A percentile compares a stretch with the other conserved stretches of the same genome.
Conservation (phyloP, 495 filamentous ascomycete species). For the Trichoderma reesei region DNA sequence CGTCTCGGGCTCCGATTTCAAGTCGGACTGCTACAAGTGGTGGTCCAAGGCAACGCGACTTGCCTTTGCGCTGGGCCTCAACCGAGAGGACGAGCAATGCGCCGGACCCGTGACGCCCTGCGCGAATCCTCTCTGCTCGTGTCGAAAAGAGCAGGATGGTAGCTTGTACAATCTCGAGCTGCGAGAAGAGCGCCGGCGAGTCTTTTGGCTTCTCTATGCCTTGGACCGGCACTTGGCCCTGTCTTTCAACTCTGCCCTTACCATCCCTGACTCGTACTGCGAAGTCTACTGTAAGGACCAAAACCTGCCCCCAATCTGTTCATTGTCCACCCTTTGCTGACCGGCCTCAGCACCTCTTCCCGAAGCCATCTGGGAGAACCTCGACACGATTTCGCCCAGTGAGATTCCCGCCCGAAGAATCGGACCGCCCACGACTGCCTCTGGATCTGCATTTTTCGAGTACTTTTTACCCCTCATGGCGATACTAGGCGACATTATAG, state of each 20-base stretch:
- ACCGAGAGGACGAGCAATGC: conserved; percentile 49
- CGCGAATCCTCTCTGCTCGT: conserved; percentile 12
- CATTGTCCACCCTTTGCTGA: neutral
- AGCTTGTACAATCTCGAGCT: conserved; percentile 34
- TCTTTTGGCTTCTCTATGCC: conserved; percentile 64
- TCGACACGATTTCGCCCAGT: conserved; percentile 20
- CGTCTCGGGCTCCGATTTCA: conserved; percentile 73
- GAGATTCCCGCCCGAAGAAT: conserved; percentile 18
- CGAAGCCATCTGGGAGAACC: conserved; percentile 33
- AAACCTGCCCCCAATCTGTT: neutral
- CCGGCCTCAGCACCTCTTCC: conserved; percentile 35
- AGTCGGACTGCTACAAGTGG: conserved; percentile 68
- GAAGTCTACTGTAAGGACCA: conserved; percentile 25
- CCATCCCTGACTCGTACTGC: conserved; percentile 56
- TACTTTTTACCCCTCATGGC: conserved; percentile 74
- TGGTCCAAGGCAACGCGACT: conserved; percentile 72
- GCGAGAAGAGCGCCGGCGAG: conserved; percentile 57
- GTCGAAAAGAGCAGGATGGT: conserved; percentile 12
- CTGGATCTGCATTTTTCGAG: conserved; percentile 53
- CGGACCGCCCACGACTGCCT: conserved; percentile 22
- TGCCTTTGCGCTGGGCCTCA: conserved; percentile 60
- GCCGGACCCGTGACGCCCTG: conserved; percentile 25
- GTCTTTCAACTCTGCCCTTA: conserved; percentile 61
- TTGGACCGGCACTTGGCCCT: conserved; percentile 61
- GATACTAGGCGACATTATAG: conserved; percentile 67